A percentile compares a stretch with the other conserved stretches of the same genome.
Conservation (phyloP, 2,329 filamentous ascomycete species). For the Epicoccum nigrum region DNA sequence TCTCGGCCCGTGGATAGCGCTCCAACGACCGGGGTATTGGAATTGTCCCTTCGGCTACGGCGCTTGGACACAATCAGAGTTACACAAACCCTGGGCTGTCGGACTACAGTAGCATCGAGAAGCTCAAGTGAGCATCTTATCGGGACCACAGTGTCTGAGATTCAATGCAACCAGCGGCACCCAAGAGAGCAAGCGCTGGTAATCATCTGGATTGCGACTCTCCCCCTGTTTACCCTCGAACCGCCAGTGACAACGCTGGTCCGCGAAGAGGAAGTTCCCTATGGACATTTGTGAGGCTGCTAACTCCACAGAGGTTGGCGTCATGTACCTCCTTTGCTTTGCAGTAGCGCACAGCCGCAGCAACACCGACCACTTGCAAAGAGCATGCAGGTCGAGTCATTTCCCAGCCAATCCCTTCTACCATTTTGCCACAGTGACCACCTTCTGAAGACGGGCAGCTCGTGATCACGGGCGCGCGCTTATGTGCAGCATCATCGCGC, state of each 20-base stretch:
- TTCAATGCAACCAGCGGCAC: not conserved
- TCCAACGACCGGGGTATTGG: constrained; percentile 14
- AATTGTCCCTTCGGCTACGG: constrained; percentile 11
- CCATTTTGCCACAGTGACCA: constrained; percentile 3
- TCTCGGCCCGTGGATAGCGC: constrained; percentile 12
- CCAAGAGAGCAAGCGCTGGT: not conserved
- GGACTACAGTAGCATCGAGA: constrained; percentile 11
- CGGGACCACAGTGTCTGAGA: constrained; percentile 1
- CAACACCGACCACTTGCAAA: constrained; percentile 23
- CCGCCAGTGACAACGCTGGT: constrained; percentile 7
- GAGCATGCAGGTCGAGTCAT: constrained; percentile 28
- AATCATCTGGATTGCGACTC: not conserved
- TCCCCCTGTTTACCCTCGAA: not conserved
- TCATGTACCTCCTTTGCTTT: constrained; percentile 36
- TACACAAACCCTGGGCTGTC: constrained; percentile 6
- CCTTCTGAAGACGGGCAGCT: constrained; percentile 3
- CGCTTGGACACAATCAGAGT: constrained; percentile 9
- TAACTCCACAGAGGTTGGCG: constrained; percentile 17
- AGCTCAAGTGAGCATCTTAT: not conserved
- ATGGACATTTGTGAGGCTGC: constrained; percentile 30
- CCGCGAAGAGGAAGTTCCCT: constrained; percentile 23
- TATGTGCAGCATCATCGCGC: constrained; percentile 18
- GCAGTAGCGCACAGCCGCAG: constrained; percentile 21
- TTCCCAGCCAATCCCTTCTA: constrained; percentile 17
- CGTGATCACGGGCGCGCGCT: constrained; percentile 8